A percentile compares a stretch with the other conserved stretches of the same genome.
phyloP scores from a whole-genome alignment of 164 flowering plant genomes.

The Cinnamomum micranthum region DNA sequence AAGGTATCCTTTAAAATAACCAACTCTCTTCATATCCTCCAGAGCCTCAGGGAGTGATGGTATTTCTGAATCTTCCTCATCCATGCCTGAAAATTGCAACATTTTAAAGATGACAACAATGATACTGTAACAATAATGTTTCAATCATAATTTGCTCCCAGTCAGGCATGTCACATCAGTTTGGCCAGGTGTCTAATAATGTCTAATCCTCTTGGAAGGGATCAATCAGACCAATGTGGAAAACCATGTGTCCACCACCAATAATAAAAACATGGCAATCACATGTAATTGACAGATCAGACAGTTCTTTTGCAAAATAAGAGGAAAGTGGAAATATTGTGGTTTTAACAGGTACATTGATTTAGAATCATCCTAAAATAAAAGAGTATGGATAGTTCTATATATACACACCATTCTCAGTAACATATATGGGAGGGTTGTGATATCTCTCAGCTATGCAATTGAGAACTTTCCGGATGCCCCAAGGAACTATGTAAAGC shows the following conservation, averaged over 20 bases:
- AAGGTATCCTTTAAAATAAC: conserved; percentile 69
- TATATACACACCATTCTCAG: conserved; percentile 65
- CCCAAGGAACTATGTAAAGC: conserved; percentile 98
- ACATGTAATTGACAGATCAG: too few species aligned
- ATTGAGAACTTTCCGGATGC: conserved; percentile 62
- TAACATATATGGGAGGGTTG: conserved; percentile 58
- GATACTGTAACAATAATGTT: background rate
- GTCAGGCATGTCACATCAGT: too few species aligned
- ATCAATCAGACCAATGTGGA: too few species aligned
- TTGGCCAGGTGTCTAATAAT: too few species aligned
- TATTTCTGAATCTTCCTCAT: conserved; percentile 64
- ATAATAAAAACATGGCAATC: too few species aligned
- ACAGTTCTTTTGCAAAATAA: background rate
- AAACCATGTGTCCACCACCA: too few species aligned
- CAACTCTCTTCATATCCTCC: conserved; percentile 70
- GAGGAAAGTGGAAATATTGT: background rate
- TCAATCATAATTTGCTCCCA: too few species aligned
- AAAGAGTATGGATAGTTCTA: background rate
- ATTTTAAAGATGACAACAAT: background rate
- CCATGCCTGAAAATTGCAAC: conserved; percentile 59
- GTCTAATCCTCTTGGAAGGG: too few species aligned
- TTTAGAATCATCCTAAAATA: background rate
- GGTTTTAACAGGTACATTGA: background rate
- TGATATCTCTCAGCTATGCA: conserved; percentile 56
- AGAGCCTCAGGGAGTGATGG: conserved; percentile 61